Base-by-base conservation (phyloP, 176 grass and related monocot genomes). In the Avena eriantha region DNA sequence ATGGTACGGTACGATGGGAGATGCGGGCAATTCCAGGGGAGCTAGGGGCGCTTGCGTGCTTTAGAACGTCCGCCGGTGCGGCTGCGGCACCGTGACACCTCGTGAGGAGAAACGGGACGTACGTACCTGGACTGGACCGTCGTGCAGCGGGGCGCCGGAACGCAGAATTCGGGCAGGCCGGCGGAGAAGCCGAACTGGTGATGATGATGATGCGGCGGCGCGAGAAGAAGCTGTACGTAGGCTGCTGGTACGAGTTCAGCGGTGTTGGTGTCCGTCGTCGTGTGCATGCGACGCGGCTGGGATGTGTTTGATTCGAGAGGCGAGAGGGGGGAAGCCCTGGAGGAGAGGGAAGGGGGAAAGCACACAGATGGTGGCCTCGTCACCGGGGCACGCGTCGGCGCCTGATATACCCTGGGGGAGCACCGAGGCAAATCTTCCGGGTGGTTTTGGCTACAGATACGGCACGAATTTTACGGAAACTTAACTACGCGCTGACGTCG, bases 311-410 rank as follows among this genome's bases (percentile, higher is more conserved):
- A 80, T 78, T 64, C 45, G 71, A 72, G 77, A 64, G 36, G 71
- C 15, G 12, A 51, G 34, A 35, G 10, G 10, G 48, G 54, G 13
- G 41, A 23, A 5, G 15, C 14, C 26, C 63, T 31, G 63, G 29
- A 67, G 35, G 46, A 26, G n/a, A 36, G 35, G 34, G 85, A 59
- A 69, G 66, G 33, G 14, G 33, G 65, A 15, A 1, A 9, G 7
- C 8, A 31, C 35, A 36, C 39, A 69, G 67, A 34, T 69, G 59
- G 56, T 49, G 39, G 87, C 92, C 84, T 87, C 92, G 87, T 94
- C 89, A 89, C 64, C 80, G 33, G 53, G 26, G 76, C 80, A 90
- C 88, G 90, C 82, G 90, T 90, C 83, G 15, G 33, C 78, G 35
- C 5, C 39, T 64, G n/a, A 84, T 89, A 84, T 89, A 92, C 90